Evolutionary conservation across 139 green algal genomes (phyloP).

Genomic region (Medakamo hakoo): DNA sequence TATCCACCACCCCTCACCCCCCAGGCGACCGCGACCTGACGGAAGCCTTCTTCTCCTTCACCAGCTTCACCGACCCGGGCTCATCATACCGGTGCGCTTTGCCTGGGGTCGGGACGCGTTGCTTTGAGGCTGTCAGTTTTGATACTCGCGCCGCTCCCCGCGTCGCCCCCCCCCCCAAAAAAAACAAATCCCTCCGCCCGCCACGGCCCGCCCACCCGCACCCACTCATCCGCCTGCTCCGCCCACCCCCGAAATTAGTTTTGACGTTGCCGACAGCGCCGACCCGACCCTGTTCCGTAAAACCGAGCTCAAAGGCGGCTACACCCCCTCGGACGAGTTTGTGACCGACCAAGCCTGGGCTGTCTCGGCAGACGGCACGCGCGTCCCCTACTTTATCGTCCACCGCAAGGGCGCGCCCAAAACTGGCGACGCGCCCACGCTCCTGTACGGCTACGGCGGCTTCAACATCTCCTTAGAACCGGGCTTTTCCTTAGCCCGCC

Average conservation of each 20-base stretch:
- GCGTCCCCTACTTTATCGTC: slow-evolving; percentile 71
- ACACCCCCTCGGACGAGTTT: slow-evolving; percentile 39
- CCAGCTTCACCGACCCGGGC: slow-evolving; percentile 41
- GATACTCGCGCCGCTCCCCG: no score
- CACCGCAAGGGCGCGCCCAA: slow-evolving; percentile 38
- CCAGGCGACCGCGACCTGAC: slow-evolving; percentile 34
- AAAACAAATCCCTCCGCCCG: no score
- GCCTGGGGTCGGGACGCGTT: no score
- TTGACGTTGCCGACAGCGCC: neutral
- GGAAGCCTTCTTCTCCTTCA: slow-evolving; percentile 71
- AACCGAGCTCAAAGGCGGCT: slow-evolving; percentile 36
- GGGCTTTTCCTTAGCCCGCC: slow-evolving; percentile 43
- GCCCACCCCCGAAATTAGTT: no score
- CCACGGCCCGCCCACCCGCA: no score
- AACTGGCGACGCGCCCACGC: slow-evolving; percentile 45
- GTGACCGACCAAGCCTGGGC: slow-evolving; percentile 38
- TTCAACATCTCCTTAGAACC: slow-evolving; percentile 84
- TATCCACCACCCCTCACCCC: no score
- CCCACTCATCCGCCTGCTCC: no score
- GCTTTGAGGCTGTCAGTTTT: no score
- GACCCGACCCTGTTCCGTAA: slow-evolving; percentile 44
- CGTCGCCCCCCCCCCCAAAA: no score
- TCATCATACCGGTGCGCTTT: slow-evolving; percentile 8
- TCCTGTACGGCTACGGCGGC: slow-evolving; percentile 72
- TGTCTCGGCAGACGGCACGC: slow-evolving; percentile 59